Percentiles rank a stretch among this genome's conserved stretches.
Evolutionary conservation across 108 stramenopile genomes (phyloP).

Genomic region (Cyclotella atomus): DNA sequence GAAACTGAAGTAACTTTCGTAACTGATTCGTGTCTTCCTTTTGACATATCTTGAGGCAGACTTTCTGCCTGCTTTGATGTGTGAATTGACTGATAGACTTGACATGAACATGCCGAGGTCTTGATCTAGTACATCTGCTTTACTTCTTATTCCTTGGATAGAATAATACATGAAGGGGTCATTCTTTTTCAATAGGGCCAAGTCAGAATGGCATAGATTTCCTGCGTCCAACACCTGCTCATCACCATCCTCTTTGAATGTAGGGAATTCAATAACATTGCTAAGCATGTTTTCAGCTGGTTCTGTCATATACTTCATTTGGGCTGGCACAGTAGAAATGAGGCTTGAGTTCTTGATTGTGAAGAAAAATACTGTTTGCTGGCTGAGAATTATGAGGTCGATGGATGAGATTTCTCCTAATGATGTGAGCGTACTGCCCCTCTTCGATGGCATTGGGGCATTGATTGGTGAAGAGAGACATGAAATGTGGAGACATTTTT

Average conservation of each 20-base stretch:
- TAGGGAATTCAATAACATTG: too few species aligned
- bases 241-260: neutral
- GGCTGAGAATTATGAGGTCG: too few species aligned
- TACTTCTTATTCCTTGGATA: neutral
- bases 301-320: too few species aligned
- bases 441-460: too few species aligned
- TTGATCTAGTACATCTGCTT: neutral
- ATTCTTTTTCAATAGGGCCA: neutral
- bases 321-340: too few species aligned
- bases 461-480: too few species aligned
- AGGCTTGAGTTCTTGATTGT: too few species aligned
- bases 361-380: too few species aligned
- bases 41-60: neutral
- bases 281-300: too few species aligned
- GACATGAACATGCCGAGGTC: neutral
- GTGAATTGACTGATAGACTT: neutral
- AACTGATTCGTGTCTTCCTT: neutral
- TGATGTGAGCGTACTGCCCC: too few species aligned
- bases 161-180: conserved; percentile 6
- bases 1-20: neutral
- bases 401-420: too few species aligned
- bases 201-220: neutral
- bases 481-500: too few species aligned
- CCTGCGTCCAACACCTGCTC: neutral
- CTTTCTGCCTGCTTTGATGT: neutral